phyloP scores from a whole-genome alignment of 768 basidiomycete species.

The Leccinum rimulosum region DNA sequence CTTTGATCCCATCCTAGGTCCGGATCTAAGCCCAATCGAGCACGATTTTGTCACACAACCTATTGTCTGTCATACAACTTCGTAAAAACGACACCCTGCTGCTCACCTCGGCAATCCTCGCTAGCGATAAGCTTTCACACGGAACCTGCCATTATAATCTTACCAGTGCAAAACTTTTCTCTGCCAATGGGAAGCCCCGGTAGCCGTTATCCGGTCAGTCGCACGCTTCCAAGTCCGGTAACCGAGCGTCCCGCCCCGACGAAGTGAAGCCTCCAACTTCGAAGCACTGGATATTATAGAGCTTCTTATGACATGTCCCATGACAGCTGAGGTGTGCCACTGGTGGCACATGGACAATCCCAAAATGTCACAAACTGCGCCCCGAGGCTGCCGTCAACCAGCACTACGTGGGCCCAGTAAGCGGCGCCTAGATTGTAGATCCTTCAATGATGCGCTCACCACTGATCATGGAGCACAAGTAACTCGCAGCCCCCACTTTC shows the following conservation, averaged over 20 bases:
- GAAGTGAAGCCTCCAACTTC: slow-evolving; percentile 22
- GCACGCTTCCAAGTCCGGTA: slow-evolving; percentile 20
- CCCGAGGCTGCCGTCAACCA: slow-evolving; percentile 12
- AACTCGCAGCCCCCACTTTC: background rate
- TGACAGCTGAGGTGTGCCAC: slow-evolving; percentile 1
- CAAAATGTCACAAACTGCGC: slow-evolving; percentile 7
- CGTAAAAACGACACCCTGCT: background rate
- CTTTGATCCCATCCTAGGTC: slow-evolving; percentile 13
- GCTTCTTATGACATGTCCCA: slow-evolving; percentile 10
- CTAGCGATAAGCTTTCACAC: background rate
- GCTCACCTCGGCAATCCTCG: background rate
- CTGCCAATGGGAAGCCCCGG: slow-evolving; percentile 9
- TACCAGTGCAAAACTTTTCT: background rate
- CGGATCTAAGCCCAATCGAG: slow-evolving; percentile 18
- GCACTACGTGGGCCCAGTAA: background rate
- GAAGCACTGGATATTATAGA: slow-evolving; percentile 3
- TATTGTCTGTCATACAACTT: slow-evolving; percentile 2
- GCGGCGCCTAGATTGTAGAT: slow-evolving; percentile 20
- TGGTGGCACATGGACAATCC: slow-evolving; percentile 4
- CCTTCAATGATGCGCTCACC: slow-evolving; percentile 7
- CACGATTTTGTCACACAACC: background rate
- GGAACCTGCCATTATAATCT: background rate
- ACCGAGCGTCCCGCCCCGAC: slow-evolving; percentile 9
- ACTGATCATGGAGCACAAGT: background rate
- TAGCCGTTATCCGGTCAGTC: slow-evolving; percentile 26